Percentiles rank a stretch among this genome's conserved stretches.
These are phyloP conservation scores for Coemansia sp. DNA, from an alignment of 371 early-diverging fungal species.

Conservation along the genomic window DNA sequence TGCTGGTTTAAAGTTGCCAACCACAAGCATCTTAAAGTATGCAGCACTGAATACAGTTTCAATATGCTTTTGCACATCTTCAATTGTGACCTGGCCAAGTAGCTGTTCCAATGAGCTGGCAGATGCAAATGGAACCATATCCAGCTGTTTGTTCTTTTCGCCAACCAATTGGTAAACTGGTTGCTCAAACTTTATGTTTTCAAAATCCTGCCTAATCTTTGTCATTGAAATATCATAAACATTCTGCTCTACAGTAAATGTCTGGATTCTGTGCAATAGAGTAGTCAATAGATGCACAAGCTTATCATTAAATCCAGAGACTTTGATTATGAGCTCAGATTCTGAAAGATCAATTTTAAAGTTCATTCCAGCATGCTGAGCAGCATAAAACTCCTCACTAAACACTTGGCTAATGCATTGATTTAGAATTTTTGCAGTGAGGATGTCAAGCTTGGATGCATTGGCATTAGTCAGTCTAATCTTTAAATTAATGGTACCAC, in stretches of 20 bases:
- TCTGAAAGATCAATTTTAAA: not conserved
- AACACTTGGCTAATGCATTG: not conserved
- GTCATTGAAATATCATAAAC: conserved; percentile 56
- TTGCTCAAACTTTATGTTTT: conserved; percentile 68
- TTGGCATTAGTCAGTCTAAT: conserved; percentile 1
- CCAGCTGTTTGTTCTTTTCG: not conserved
- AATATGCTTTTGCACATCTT: not conserved
- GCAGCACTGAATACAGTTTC: not conserved
- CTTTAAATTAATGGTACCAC: conserved; percentile 2
- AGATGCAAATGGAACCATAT: not conserved
- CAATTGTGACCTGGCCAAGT: conserved; percentile 1
- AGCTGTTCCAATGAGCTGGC: not conserved
- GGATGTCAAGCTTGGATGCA: not conserved
- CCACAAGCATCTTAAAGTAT: conserved; percentile 5
- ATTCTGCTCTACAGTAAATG: conserved; percentile 52
- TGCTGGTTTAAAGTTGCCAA: conserved; percentile 3
- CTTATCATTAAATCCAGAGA: conserved; percentile 22
- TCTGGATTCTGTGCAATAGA: not conserved
- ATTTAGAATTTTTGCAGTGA: not conserved
- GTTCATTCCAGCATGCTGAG: not conserved
- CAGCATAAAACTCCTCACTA: not conserved
- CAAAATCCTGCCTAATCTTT: conserved; percentile 63
- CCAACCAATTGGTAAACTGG: not conserved
- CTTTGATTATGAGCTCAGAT: not conserved
- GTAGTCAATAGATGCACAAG: conserved; percentile 1